Evolutionary conservation across 352 stramenopile species (phyloP).

Genomic region (Phytophthora parvispora): DNA sequence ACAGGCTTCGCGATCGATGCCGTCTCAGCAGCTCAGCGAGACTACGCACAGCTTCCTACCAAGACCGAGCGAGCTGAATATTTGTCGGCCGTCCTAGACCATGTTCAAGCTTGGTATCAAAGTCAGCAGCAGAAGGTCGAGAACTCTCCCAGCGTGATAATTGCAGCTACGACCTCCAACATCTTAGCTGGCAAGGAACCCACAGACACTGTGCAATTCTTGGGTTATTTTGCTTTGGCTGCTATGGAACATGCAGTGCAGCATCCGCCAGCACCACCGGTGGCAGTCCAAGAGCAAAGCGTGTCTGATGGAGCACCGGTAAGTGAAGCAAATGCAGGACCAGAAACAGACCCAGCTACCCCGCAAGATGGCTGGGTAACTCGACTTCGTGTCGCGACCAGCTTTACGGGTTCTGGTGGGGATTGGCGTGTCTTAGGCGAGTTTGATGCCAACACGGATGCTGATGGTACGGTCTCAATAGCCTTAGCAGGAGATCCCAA

Average conservation of each 20-base stretch:
- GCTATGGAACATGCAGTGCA: constrained; percentile 65
- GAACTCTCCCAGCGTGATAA: constrained; percentile 41
- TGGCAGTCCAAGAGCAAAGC: constrained; percentile 1
- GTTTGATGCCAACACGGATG: constrained; percentile 68
- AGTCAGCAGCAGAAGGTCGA: constrained; percentile 29
- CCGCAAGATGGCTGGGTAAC: constrained; percentile 64
- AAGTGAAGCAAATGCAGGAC: not conserved
- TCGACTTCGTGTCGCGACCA: constrained; percentile 65
- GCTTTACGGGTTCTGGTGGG: constrained; percentile 54
- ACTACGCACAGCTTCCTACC: constrained; percentile 71
- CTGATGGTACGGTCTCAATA: constrained; percentile 41
- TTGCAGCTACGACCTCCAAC: constrained; percentile 80
- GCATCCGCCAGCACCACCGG: constrained; percentile 14
- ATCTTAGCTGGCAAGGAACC: constrained; percentile 85
- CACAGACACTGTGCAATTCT: constrained; percentile 78
- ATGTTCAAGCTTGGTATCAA: constrained; percentile 72
- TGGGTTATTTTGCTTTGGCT: constrained; percentile 72
- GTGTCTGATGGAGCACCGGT: not conserved
- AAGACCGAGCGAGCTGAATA: constrained; percentile 87
- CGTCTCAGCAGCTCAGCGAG: constrained; percentile 46
- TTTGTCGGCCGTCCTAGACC: constrained; percentile 78
- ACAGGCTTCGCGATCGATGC: constrained; percentile 60
- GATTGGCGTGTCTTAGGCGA: constrained; percentile 72
- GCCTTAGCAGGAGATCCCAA: constrained; percentile 30
- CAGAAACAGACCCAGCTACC: constrained; percentile 4